A percentile compares a stretch with the other conserved stretches of the same genome.
phyloP scores from a whole-genome alignment of 257 asterid genomes.

The Solanum boliviense region DNA sequence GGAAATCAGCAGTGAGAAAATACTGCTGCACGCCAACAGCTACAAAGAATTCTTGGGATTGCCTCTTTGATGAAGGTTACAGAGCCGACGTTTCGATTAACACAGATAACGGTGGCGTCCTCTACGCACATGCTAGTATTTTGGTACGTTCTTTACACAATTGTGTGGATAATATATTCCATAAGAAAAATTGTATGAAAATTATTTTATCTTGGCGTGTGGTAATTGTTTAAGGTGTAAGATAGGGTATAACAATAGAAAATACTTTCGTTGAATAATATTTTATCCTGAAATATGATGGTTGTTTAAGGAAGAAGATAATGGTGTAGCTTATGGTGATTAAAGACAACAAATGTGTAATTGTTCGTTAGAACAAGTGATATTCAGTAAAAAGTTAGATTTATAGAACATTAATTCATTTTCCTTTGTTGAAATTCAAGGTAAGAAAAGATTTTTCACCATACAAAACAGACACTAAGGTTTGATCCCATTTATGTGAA shows the following conservation, averaged over 20 bases:
- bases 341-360: neutral
- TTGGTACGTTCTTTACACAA: conserved; percentile 41
- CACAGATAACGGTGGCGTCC: conserved; percentile 35
- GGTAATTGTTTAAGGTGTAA: neutral
- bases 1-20: conserved; percentile 11
- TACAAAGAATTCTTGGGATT: conserved; percentile 33
- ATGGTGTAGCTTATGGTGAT: neutral
- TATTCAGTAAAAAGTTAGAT: neutral
- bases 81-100: conserved; percentile 64
- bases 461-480: neutral
- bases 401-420: neutral
- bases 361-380: neutral
- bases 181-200: neutral
- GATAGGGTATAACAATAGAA: neutral
- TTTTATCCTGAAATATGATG: neutral
- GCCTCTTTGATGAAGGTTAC: conserved; percentile 71
- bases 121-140: conserved; percentile 62
- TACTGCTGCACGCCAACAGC: conserved; percentile 18
- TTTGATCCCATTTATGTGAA: neutral
- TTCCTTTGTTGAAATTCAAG: neutral
- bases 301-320: neutral
- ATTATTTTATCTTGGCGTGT: neutral
- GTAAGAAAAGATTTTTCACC: neutral
- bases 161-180: neutral
- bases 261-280: neutral